Conservation (phyloP, 139 green algal genomes). For the Chlorella sorokiniana region DNA sequence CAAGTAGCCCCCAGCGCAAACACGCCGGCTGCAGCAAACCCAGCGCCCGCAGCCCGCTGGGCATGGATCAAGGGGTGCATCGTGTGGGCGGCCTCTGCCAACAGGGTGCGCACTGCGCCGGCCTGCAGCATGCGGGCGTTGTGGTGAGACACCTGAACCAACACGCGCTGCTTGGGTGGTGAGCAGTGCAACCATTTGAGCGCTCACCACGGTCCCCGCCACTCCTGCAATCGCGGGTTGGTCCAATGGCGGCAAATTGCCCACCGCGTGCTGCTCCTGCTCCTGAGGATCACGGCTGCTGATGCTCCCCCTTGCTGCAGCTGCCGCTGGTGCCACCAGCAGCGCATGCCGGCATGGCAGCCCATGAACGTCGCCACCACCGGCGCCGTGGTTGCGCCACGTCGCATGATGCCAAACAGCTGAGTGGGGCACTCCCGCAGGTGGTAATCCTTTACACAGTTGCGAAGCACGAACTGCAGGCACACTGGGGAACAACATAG, state of each 20-base stretch:
- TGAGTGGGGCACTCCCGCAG: neutral
- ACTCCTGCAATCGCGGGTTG: conserved; percentile 2
- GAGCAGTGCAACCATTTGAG: neutral
- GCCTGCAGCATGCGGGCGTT: neutral
- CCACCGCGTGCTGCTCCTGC: neutral
- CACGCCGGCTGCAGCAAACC: neutral
- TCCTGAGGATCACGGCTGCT: neutral
- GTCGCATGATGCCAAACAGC: conserved; percentile 6
- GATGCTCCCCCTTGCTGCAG: neutral
- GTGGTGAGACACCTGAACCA: neutral
- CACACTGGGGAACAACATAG: too few species aligned
- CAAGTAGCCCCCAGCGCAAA: conserved; percentile 1
- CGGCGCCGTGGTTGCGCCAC: conserved; percentile 1
- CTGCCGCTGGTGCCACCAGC: conserved; percentile 22
- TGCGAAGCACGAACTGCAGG: conserved; percentile 16
- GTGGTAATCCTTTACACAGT: conserved; percentile 10
- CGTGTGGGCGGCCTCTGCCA: neutral
- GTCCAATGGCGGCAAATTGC: neutral
- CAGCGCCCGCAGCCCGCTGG: neutral
- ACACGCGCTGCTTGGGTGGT: neutral
- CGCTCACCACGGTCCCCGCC: conserved; percentile 14
- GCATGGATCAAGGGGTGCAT: conserved; percentile 4
- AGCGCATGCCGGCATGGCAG: neutral
- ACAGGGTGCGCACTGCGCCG: neutral
- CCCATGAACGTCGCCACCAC: conserved; percentile 16